These are phyloP conservation scores for Annulohypoxylon bovei DNA, from an alignment of 495 filamentous ascomycete species.

Conservation along the genomic window DNA sequence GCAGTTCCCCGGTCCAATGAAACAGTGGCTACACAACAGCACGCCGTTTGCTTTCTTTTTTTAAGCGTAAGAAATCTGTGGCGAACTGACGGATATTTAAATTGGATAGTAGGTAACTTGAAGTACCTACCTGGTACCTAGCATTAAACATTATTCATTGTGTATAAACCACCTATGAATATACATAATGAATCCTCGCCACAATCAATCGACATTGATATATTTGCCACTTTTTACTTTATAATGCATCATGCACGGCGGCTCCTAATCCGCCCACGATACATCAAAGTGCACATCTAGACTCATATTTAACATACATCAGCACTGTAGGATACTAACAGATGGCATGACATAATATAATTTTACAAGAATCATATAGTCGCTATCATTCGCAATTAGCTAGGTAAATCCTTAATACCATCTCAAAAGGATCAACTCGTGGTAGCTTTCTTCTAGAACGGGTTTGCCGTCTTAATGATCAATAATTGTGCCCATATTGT, in stretches of 20 bases:
- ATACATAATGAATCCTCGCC: not conserved
- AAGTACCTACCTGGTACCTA: no score
- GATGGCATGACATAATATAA: no score
- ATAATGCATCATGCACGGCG: not conserved
- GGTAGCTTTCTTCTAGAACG: not conserved
- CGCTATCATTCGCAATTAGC: no score
- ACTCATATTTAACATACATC: not conserved
- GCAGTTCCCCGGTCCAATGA: constrained; percentile 6
- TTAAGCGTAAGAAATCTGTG: not conserved
- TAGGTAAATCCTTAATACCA: not conserved
- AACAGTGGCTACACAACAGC: not conserved
- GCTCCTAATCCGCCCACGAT: not conserved
- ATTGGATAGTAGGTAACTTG: not conserved
- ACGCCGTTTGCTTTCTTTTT: not conserved
- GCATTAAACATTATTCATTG: no score
- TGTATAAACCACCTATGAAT: no score
- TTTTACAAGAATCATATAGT: no score
- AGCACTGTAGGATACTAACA: not conserved
- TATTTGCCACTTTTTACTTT: not conserved
- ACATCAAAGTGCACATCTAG: not conserved
- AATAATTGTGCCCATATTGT: not conserved
- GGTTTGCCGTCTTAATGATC: not conserved
- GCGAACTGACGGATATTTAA: not conserved
- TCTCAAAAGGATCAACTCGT: not conserved
- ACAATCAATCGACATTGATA: not conserved